phyloP scores from a whole-genome alignment of 2,329 filamentous ascomycete genomes.

The Trichoderma semiorbis region DNA sequence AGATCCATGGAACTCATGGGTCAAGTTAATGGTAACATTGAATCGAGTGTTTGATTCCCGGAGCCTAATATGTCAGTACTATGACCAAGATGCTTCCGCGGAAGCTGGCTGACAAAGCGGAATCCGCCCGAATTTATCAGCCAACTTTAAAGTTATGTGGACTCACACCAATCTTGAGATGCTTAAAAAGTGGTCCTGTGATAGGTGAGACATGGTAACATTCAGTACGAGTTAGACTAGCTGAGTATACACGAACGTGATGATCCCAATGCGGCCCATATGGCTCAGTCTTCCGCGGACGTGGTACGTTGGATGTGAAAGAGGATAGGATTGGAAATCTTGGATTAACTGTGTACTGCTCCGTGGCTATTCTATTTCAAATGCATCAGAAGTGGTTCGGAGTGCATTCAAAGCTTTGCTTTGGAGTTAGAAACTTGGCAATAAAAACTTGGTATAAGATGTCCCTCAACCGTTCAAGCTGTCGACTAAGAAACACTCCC shows the following conservation, averaged over 20 bases:
- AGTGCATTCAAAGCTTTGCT: not conserved
- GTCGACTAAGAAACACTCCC: not conserved
- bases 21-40: not conserved
- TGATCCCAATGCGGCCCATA: not conserved
- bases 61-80: not conserved
- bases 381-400: not conserved
- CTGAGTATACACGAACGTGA: not conserved
- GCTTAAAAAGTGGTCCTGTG: not conserved
- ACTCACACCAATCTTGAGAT: not conserved
- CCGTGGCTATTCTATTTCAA: not conserved
- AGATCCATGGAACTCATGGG: not conserved
- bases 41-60: not conserved
- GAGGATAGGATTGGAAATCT: not conserved
- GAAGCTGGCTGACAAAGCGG: not conserved
- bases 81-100: not conserved
- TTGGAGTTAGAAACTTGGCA: not conserved
- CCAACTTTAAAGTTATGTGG: not conserved
- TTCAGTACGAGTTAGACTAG: not conserved
- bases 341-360: not conserved
- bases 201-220: not conserved
- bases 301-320: not conserved
- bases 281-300: not conserved
- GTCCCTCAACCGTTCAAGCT: not conserved
- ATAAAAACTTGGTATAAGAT: not conserved
- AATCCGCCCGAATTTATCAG: not conserved